Base-by-base conservation (phyloP, 371 early-diverging fungal genomes). In the Dichotomocladium elegans region DNA sequence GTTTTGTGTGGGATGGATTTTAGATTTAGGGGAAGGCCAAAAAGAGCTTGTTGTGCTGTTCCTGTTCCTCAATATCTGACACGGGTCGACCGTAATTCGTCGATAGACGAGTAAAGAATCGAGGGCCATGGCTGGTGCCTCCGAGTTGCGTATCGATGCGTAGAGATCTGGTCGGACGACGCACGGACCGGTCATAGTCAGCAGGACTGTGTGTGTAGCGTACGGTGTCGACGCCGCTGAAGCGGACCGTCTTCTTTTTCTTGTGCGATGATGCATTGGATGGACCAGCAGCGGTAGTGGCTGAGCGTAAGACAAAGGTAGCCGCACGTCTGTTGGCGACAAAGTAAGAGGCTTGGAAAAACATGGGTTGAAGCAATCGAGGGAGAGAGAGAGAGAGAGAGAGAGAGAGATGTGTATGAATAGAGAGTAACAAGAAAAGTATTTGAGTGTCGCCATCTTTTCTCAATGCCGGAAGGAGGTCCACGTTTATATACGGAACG, bases 171-270 rank as follows among this genome's bases (percentile, higher is more conserved):
- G 37, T 37, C n/a, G 37, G 37, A 37, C 37, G 37, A 37, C 37
- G 37, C 15, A 17, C 47, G 22, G 63, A 50, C 19, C 58, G 57
- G 35, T 57, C 58, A 41, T 62, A 62, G 27, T 57, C 50, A n/a
- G 27, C 19, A 15, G 51, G 7, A 21, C 63, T 51, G 22, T 63
- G 51, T 8, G 58, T 58, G 25, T 53, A 59, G 6, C 24, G 44
- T 31, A 52, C 33, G 0, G 43, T 55, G 26, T 31, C 17, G 4
- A 31, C 26, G 10, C 40, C 26, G 22, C 52, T 46, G 19, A 61
- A 61, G 6, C 51, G 56, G 10, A 61, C 61, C 5, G 28, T 19
- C 27, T 55, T 58, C 40, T 47, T 27, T 19, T 34, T 47, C 34
- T 56, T 57, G 2, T 48, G 31, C n/a, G 28, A 21, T 9, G 45